Conservation (phyloP, 202 grass and related monocot species). For the Schoenoplectus tabernaemontani region DNA sequence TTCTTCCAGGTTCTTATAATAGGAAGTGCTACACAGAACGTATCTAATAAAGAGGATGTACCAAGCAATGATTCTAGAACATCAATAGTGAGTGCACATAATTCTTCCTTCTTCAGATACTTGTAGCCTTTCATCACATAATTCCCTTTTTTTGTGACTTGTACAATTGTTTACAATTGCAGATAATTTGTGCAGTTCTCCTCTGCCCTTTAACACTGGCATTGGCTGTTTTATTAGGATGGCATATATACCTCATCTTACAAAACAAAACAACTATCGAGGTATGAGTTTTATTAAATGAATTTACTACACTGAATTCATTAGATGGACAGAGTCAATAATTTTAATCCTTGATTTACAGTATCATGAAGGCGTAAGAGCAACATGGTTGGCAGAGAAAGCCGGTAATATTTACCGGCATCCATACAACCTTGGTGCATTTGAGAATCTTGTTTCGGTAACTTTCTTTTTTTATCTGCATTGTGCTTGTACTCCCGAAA, state of each 20-base stretch:
- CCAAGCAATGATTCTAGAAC: constrained; percentile 66
- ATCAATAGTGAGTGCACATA: constrained; percentile 57
- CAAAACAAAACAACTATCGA: constrained; percentile 99
- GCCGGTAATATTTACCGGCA: constrained; percentile 71
- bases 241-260: constrained; percentile 88
- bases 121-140: background rate
- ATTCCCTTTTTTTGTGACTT: background rate
- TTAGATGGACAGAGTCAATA: constrained; percentile 22
- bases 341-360: constrained; percentile 39
- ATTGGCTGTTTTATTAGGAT: constrained; percentile 54
- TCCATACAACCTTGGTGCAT: constrained; percentile 81
- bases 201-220: constrained; percentile 62
- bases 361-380: constrained; percentile 93
- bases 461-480: constrained; percentile 6
- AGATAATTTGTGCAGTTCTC: constrained; percentile 72
- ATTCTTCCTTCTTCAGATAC: constrained; percentile 25
- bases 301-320: constrained; percentile 1
- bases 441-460: constrained; percentile 86
- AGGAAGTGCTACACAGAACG: constrained; percentile 42
- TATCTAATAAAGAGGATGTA: constrained; percentile 40
- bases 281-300: constrained; percentile 36
- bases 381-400: constrained; percentile 87
- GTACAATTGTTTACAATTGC: constrained; percentile 27
- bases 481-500: background rate
- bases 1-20: constrained; percentile 60